Conservation (phyloP, 2,329 filamentous ascomycete species). For the Xylariaceae sp. region DNA sequence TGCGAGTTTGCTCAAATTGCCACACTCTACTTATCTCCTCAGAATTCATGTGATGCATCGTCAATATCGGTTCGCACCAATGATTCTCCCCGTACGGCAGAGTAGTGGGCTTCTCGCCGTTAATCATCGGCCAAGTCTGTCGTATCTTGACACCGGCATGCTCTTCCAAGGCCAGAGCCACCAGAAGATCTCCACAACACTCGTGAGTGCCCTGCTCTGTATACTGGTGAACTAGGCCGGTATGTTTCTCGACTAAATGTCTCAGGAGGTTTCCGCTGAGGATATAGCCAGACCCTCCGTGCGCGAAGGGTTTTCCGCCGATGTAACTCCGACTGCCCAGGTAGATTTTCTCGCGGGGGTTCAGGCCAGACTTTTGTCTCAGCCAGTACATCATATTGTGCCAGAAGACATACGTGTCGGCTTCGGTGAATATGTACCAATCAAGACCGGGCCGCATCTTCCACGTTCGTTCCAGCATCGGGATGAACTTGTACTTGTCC, state of each 20-base stretch:
- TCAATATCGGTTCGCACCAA: conserved; percentile 54
- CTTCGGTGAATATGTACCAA: conserved; percentile 57
- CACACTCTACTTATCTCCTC: conserved; percentile 48
- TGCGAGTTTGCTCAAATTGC: conserved; percentile 47
- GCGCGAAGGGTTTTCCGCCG: conserved; percentile 43
- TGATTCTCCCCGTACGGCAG: conserved; percentile 43
- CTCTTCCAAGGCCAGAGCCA: conserved; percentile 44
- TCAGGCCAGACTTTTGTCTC: conserved; percentile 34
- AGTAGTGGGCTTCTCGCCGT: conserved; percentile 49
- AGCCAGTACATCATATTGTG: conserved; percentile 48
- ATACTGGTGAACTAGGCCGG: conserved; percentile 40
- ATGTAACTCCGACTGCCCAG: conserved; percentile 47
- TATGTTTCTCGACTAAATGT: conserved; percentile 39
- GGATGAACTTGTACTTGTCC: conserved; percentile 58
- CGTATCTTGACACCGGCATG: conserved; percentile 38
- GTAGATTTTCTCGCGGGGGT: conserved; percentile 41
- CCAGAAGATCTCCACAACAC: conserved; percentile 49
- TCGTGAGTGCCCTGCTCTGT: conserved; percentile 39
- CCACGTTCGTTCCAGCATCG: conserved; percentile 53
- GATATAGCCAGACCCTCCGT: conserved; percentile 54
- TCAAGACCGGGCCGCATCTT: conserved; percentile 45
- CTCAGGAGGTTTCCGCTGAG: conserved; percentile 49
- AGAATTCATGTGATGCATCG: conserved; percentile 51
- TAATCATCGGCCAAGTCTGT: conserved; percentile 47
- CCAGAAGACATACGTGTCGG: conserved; percentile 55